Percentiles rank a stretch among this genome's conserved stretches.
Conservation (phyloP, 2,329 filamentous ascomycete species). For the Cordyceps sp. region DNA sequence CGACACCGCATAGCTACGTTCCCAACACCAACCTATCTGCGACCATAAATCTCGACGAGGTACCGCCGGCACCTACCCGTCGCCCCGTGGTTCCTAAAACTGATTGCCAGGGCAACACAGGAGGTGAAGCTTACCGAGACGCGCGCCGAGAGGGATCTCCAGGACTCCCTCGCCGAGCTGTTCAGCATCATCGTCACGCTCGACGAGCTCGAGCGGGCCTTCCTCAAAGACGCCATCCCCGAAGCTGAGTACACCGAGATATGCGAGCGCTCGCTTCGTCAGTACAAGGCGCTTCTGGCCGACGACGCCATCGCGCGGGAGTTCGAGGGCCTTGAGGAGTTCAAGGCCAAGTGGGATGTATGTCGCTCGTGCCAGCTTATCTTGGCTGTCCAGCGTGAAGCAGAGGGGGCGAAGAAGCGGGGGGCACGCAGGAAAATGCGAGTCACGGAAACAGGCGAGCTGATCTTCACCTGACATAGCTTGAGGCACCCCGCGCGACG, state of each 20-base stretch:
- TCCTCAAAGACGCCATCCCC: slow-evolving; percentile 83
- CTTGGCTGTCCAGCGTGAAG: not conserved
- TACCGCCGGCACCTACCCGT: slow-evolving; percentile 20
- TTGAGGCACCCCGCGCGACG: slow-evolving; percentile 87
- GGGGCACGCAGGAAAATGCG: no score
- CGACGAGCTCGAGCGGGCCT: slow-evolving; percentile 91
- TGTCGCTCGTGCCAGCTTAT: slow-evolving; percentile 6
- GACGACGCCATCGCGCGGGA: slow-evolving; percentile 82
- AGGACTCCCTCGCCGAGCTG: slow-evolving; percentile 90
- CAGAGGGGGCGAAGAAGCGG: no score
- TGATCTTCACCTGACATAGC: slow-evolving; percentile 28
- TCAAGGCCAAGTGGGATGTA: slow-evolving; percentile 87
- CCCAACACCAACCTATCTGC: slow-evolving; percentile 70
- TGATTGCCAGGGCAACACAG: slow-evolving; percentile 25
- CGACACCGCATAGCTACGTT: slow-evolving; percentile 80
- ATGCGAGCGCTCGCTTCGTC: slow-evolving; percentile 81
- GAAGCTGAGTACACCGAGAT: slow-evolving; percentile 93
- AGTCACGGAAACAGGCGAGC: no score
- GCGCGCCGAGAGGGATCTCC: slow-evolving; percentile 75
- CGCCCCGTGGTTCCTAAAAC: not conserved
- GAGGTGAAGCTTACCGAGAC: slow-evolving; percentile 87
- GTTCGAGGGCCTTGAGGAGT: slow-evolving; percentile 77
- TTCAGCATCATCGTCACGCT: slow-evolving; percentile 96
- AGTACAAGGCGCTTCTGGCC: slow-evolving; percentile 87
- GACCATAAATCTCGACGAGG: slow-evolving; percentile 87